Evolutionary conservation across 1,284 basidiomycete genomes (phyloP).

Genomic region (Serendipita sp.): DNA sequence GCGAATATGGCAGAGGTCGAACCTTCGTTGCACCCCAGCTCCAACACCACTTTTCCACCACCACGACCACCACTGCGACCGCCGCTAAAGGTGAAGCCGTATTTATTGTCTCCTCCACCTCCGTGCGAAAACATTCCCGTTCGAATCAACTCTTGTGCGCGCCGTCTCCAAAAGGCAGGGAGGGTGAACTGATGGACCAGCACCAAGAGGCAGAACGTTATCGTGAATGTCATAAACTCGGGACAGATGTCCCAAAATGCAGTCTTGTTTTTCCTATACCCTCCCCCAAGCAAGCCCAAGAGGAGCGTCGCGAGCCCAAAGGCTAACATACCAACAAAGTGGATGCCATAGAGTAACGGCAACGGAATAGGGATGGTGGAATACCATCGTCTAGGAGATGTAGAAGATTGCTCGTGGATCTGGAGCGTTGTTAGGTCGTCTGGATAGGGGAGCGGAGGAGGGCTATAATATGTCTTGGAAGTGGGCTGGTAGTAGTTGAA

Average conservation of each 20-base stretch:
- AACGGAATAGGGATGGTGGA: background rate
- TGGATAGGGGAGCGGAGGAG: too few relatives aligned
- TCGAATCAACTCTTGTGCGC: background rate
- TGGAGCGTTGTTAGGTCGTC: too few relatives aligned
- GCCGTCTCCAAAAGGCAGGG: background rate
- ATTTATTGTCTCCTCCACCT: background rate
- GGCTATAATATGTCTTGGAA: too few relatives aligned
- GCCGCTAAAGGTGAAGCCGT: background rate
- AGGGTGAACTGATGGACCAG: background rate
- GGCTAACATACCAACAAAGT: background rate
- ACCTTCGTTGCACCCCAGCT: background rate
- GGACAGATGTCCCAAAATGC: background rate
- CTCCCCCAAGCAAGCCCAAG: background rate
- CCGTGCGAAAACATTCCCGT: background rate
- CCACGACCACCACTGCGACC: background rate
- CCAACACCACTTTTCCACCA: background rate
- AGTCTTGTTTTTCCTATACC: background rate
- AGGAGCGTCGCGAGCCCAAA: background rate
- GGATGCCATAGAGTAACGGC: background rate
- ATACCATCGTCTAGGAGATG: background rate
- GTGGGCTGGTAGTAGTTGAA: too few relatives aligned
- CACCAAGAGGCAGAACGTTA: background rate
- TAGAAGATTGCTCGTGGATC: too few relatives aligned
- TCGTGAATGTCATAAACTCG: background rate
- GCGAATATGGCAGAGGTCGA: background rate